Base-by-base conservation (phyloP, 192 early-diverging fungal species). In the Helicostylum pulchrum region DNA sequence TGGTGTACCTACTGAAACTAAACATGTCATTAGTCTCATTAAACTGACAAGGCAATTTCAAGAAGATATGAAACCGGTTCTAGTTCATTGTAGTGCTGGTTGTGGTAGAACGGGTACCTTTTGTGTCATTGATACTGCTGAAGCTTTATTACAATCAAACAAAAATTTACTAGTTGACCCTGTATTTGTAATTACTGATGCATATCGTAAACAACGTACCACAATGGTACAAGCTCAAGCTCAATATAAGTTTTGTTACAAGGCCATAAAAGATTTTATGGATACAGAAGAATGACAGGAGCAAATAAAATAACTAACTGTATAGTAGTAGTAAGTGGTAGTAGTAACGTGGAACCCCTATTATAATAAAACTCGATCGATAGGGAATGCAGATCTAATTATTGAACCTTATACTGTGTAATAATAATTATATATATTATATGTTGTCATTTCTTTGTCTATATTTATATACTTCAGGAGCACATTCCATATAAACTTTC, bases 81-180 rank as follows among this genome's bases (percentile, higher is more conserved):
- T 94, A 7, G 90, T 94, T 8, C 92, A 95, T 65, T 95, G 93
- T 67, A 88, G 85, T 59, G 93, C 93, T 6, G 93, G 93, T 1
- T 91, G 89, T 63, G 93, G 93, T 4, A 78, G 93, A 30, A 94
- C 92, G 8, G 93, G 93, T 12, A 87, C 92, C 0, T 94, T 93
- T 65, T 88, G 88, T 57, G 87, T 79, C 0, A 71, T 95, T 43
- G 60, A 61, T 46, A 32, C 39, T 14, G 14, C 44, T 0, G 23
- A 64, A 19, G 42, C 30, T 21, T 48, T 57, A 11, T 14, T 34
- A 12, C 20, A 44, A 11, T 9, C 20, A 11, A 42, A 50, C 8
- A 20, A 62, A 45, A 51, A 71, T 26, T 53, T 54, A n/a, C 61
- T 53, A 7, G n/a, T 75, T 14, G 90, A 94, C 66, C 77, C 82